Evolutionary conservation across 192 early-diverging fungal species (phyloP), one percentile per base, ranked within the genome.

Genomic region (Podila epicladia): DNA sequence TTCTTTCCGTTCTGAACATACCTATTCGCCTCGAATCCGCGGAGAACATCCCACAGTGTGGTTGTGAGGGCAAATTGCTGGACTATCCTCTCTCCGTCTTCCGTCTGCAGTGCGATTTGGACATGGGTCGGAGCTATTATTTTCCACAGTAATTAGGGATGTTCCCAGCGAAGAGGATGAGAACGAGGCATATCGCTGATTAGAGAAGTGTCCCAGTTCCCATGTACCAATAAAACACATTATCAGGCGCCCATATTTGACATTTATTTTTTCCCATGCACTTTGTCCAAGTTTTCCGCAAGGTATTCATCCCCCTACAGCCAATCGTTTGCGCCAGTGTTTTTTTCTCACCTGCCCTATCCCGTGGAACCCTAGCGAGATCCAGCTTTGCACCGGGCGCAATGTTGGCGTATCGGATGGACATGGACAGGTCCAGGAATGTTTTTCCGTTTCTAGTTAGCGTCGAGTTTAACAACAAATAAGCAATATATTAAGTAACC

Each of bases 381-480:
- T 84, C 85, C 9, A 97, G 87, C 67, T 91, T 95, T 58, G 94
- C 95, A 17, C 93, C 93, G 4, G 91, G 83, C 4, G 94, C 91
- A 37, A 97, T 82, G 73, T 95, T 95, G 35, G 94, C 93, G 83
- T 95, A 93, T 38, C 95, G 91, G 20, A 96, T 85, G 2, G 91
- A 86, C 12, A 94, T 83, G 8, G 94, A 88, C 24, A 93, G 86
- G 82, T 95, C 91, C 33, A 97, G 85, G 20, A 75, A 70, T 51
- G 87, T 90, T 69, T 87, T 88, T 49, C 91, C 90, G 38, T 60
- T 71, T 69, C 84, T 85, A 65, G 45, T 19, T 71, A 62, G 26
- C 60, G 28, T 41, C 9, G 9, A 37, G 63, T 45, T 45, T 45
- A 45, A 45, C 12, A 45, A 17, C 12, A 45, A 45, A 45, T 45